phyloP scores from a whole-genome alignment of 164 flowering plant species.

The Annona squamosa region DNA sequence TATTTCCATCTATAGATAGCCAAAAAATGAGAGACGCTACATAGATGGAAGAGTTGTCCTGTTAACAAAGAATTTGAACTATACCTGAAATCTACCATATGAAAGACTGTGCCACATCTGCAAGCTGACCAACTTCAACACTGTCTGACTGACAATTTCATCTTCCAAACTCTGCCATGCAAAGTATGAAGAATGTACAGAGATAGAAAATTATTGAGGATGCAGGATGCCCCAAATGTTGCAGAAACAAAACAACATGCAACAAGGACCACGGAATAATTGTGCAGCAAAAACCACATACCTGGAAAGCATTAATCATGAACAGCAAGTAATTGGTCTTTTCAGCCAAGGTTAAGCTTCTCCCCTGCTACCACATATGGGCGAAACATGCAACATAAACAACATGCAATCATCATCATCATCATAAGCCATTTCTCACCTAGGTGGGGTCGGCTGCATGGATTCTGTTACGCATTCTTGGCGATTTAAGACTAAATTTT shows the following conservation, averaged over 20 bases:
- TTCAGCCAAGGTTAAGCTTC: constrained; percentile 64
- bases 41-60: not conserved
- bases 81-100: constrained; percentile 87
- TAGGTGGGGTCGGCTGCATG: too few relatives aligned
- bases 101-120: constrained; percentile 87
- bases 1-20: constrained; percentile 67
- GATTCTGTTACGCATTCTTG: too few relatives aligned
- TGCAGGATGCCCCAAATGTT: not conserved
- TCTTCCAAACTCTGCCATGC: constrained; percentile 88
- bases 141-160: constrained; percentile 77
- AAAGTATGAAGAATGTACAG: not conserved
- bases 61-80: not conserved
- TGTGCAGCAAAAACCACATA: constrained; percentile 12
- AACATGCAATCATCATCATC: not conserved
- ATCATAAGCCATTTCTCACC: too few relatives aligned
- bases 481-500: too few relatives aligned
- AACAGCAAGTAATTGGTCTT: constrained; percentile 94
- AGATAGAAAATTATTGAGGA: not conserved
- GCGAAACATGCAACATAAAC: not conserved
- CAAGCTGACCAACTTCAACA: constrained; percentile 66
- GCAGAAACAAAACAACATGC: not conserved
- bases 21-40: not conserved
- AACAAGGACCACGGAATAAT: not conserved
- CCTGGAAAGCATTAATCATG: constrained; percentile 99
- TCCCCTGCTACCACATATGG: constrained; percentile 43